These are phyloP conservation scores for Linum lewisii DNA, from an alignment of 345 rosid genomes.

Conservation along the genomic window DNA sequence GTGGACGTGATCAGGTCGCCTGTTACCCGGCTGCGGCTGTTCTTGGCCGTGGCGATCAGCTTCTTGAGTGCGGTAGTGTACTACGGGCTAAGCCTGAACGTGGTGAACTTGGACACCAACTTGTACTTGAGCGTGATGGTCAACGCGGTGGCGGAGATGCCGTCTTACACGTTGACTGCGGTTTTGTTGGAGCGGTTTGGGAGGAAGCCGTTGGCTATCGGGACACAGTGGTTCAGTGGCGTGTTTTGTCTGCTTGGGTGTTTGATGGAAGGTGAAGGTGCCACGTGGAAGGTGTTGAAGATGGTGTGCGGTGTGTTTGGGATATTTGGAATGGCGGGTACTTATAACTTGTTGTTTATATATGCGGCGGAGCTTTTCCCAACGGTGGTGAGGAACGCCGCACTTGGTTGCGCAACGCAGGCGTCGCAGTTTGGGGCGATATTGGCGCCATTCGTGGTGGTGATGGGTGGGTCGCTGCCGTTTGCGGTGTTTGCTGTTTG, in stretches of 20 bases:
- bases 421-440: slow-evolving; percentile 87
- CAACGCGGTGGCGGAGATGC: slow-evolving; percentile 79
- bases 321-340: slow-evolving; percentile 83
- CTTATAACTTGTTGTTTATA: slow-evolving; percentile 72
- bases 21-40: slow-evolving; percentile 45
- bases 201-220: slow-evolving; percentile 69
- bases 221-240: slow-evolving; percentile 77
- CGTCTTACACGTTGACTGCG: slow-evolving; percentile 71
- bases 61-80: slow-evolving; percentile 69
- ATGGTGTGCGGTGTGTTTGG: slow-evolving; percentile 71
- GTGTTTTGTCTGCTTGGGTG: slow-evolving; percentile 53
- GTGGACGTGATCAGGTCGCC: slow-evolving; percentile 60
- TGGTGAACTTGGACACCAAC: slow-evolving; percentile 78
- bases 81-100: slow-evolving; percentile 88
- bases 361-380: slow-evolving; percentile 85
- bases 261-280: slow-evolving; percentile 28
- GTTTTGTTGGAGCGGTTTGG: slow-evolving; percentile 55
- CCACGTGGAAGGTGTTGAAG: slow-evolving; percentile 53
- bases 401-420: slow-evolving; percentile 77
- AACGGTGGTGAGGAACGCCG: slow-evolving; percentile 83
- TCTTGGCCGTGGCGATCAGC: slow-evolving; percentile 46
- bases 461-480: slow-evolving; percentile 55
- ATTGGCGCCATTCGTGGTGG: slow-evolving; percentile 78
- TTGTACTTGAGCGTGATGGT: slow-evolving; percentile 64
- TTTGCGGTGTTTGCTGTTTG: slow-evolving; percentile 60